phyloP scores from a whole-genome alignment of 73 alveolate species.

The Paramecium biaurelia region DNA sequence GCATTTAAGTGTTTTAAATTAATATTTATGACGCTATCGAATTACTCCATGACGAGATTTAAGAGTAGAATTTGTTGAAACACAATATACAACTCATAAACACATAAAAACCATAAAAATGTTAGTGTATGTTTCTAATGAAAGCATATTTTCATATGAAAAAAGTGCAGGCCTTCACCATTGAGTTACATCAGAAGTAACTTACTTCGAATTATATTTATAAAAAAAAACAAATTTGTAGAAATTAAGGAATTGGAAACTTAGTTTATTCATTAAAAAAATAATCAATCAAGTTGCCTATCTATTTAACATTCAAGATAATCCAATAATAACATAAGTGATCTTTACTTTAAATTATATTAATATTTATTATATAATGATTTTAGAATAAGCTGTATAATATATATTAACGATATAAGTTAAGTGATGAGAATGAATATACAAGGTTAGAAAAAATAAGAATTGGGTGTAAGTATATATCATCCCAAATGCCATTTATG shows the following conservation, averaged over 20 bases:
- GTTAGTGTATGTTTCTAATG: background rate
- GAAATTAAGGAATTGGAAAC: background rate
- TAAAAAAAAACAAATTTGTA: background rate
- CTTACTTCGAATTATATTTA: background rate
- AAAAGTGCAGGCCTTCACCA: background rate
- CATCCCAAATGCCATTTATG: slow-evolving; percentile 33
- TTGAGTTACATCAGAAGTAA: background rate
- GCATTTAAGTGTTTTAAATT: background rate
- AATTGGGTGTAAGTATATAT: slow-evolving; percentile 16
- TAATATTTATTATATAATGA: background rate
- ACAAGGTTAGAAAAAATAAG: background rate
- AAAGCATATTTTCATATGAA: background rate
- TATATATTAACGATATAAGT: background rate
- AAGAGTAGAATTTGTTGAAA: background rate
- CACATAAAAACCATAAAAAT: background rate
- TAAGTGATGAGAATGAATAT: slow-evolving; percentile 31
- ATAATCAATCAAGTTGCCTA: background rate
- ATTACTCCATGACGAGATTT: slow-evolving; percentile 5
- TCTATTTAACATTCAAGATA: background rate
- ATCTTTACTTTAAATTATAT: background rate
- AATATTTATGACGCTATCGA: slow-evolving; percentile 44
- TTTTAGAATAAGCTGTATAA: slow-evolving; percentile 50
- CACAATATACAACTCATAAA: background rate
- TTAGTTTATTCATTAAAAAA: background rate
- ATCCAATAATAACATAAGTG: background rate